Evolutionary conservation across 768 basidiomycete species (phyloP).

Genomic region (Flagelloscypha sp.): DNA sequence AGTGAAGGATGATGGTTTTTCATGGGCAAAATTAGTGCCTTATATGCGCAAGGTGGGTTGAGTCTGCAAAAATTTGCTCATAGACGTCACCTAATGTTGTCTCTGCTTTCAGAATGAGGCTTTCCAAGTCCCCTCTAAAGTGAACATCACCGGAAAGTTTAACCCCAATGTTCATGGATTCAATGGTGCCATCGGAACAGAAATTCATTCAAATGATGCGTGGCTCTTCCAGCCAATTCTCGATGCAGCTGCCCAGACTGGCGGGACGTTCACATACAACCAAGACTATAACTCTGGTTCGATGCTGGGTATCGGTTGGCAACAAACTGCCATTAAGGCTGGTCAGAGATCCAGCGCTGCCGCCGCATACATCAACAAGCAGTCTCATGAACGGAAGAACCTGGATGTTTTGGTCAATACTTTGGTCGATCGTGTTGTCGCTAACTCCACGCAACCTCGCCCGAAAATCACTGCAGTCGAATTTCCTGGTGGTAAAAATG

Average conservation of each 20-base stretch:
- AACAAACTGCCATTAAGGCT: conserved; percentile 9
- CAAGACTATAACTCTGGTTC: conserved; percentile 34
- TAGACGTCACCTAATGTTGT: neutral
- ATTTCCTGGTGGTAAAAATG: too few species aligned
- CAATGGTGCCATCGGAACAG: conserved; percentile 20
- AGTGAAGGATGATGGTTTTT: conserved; percentile 25
- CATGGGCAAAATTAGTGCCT: conserved; percentile 14
- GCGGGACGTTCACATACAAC: conserved; percentile 30
- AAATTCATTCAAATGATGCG: conserved; percentile 16
- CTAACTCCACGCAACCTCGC: neutral
- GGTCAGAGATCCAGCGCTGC: conserved; percentile 15
- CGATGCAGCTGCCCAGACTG: conserved; percentile 23
- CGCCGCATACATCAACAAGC: conserved; percentile 14
- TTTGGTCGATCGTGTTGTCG: conserved; percentile 13
- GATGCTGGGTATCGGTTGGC: conserved; percentile 31
- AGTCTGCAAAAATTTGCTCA: neutral
- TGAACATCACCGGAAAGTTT: conserved; percentile 24
- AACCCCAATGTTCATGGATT: conserved; percentile 23
- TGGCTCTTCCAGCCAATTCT: conserved; percentile 20
- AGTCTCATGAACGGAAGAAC: conserved; percentile 17
- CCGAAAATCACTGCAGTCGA: too few species aligned
- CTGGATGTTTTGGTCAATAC: conserved; percentile 23
- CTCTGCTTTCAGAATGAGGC: conserved; percentile 24
- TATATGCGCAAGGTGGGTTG: conserved; percentile 11
- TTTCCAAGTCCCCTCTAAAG: conserved; percentile 17